Evolutionary conservation across 2,329 filamentous ascomycete genomes (phyloP).

Genomic region (Epichloe baconii): DNA sequence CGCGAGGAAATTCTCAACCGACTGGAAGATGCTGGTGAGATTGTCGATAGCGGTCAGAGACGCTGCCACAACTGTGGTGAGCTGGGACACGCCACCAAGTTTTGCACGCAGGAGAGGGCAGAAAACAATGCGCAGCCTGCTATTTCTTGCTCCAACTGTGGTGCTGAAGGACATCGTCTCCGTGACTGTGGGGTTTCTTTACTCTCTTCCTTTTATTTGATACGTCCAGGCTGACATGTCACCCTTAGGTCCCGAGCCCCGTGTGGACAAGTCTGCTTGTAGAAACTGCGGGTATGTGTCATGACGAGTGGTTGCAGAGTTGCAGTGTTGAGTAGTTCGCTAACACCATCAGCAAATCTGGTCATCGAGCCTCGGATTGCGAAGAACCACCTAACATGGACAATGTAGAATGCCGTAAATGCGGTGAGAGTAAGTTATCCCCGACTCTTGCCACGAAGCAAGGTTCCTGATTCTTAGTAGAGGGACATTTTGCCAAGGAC

Average conservation of each 20-base stretch:
- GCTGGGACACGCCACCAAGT: constrained; percentile 48
- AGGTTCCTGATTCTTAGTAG: constrained; percentile 18
- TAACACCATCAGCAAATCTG: constrained; percentile 27
- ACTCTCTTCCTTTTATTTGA: background rate
- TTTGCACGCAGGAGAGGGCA: constrained; percentile 43
- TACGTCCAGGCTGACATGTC: constrained; percentile 3
- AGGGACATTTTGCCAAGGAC: constrained; percentile 49
- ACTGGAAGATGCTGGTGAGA: constrained; percentile 52
- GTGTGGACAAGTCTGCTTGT: constrained; percentile 52
- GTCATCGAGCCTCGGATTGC: constrained; percentile 38
- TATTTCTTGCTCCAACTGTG: constrained; percentile 54
- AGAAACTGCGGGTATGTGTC: constrained; percentile 47
- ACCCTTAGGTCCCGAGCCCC: constrained; percentile 38
- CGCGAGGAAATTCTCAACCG: constrained; percentile 48
- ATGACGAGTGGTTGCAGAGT: background rate
- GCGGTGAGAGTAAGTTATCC: constrained; percentile 39
- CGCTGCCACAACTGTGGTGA: constrained; percentile 53
- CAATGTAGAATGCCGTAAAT: constrained; percentile 53
- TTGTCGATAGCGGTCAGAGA: constrained; percentile 43
- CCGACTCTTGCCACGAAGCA: background rate
- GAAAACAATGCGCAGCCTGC: constrained; percentile 31
- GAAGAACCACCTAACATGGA: constrained; percentile 48
- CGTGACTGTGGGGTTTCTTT: constrained; percentile 46
- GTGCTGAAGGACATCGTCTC: constrained; percentile 48
- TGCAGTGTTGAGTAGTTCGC: background rate